Conservation (phyloP, 441 rosid species). For the Corymbia citriodora region DNA sequence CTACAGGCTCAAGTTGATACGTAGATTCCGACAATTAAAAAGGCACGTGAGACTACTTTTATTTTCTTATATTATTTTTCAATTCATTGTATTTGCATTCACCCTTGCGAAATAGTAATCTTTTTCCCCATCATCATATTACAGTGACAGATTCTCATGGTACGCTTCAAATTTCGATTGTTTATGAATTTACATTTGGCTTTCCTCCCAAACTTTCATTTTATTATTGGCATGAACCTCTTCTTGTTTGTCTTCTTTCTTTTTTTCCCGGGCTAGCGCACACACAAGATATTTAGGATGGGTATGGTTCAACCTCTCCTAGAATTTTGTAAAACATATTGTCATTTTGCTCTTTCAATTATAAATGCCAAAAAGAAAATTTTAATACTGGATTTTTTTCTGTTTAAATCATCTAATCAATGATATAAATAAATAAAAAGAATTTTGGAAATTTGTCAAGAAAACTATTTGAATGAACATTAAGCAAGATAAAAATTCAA, state of each 20-base stretch:
- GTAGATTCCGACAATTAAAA: too few species aligned
- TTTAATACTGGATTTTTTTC: background rate
- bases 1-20: too few species aligned
- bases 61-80: background rate
- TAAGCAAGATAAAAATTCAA: background rate
- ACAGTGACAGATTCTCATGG: background rate
- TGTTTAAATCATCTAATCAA: background rate
- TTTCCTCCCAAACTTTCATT: background rate
- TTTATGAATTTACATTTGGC: background rate
- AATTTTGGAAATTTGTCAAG: too few species aligned
- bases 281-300: background rate
- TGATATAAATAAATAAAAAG: background rate
- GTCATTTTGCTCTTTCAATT: background rate
- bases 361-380: background rate
- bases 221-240: background rate
- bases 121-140: background rate
- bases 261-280: background rate
- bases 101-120: background rate
- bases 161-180: too few species aligned
- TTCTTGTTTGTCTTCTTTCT: background rate
- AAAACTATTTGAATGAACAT: too few species aligned
- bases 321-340: too few species aligned
- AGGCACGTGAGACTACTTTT: background rate
- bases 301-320: background rate
- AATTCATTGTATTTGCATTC: background rate